phyloP scores from a whole-genome alignment of 164 flowering plant species.

The Saururus chinensis region DNA sequence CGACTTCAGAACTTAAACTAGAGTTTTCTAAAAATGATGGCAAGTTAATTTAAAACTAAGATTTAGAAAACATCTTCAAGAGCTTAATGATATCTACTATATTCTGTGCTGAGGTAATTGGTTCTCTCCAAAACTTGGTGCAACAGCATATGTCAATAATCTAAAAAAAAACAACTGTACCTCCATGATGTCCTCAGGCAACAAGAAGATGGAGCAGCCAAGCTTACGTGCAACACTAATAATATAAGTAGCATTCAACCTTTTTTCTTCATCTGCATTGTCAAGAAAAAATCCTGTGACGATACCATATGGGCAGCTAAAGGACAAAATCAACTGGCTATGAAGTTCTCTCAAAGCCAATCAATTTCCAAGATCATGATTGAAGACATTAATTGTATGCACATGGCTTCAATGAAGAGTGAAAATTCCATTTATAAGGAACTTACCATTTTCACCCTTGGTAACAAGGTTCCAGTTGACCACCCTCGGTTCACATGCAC shows the following conservation, averaged over 20 bases:
- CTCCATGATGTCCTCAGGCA: constrained; percentile 97
- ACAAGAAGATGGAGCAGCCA: constrained; percentile 87
- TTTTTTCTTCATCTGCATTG: constrained; percentile 71
- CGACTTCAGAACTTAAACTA: neutral
- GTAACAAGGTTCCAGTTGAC: constrained; percentile 90
- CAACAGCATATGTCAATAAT: neutral
- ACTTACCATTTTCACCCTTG: constrained; percentile 69
- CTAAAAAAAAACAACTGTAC: constrained; percentile 19
- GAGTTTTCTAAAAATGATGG: too few species aligned
- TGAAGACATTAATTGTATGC: too few species aligned
- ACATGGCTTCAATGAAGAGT: too few species aligned
- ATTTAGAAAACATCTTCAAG: too few species aligned
- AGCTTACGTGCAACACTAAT: constrained; percentile 94
- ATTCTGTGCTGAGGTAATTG: neutral
- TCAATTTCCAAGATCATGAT: too few species aligned
- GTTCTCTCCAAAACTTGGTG: neutral
- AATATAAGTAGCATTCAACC: constrained; percentile 82
- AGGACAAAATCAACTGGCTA: neutral
- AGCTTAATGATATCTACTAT: neutral
- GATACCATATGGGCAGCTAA: neutral
- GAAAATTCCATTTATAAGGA: neutral
- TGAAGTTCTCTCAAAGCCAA: too few species aligned
- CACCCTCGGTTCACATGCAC: constrained; percentile 85
- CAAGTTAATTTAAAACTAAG: neutral
- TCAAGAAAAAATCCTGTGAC: neutral